Base-by-base conservation (phyloP, 2,329 filamentous ascomycete genomes). In the Chaetomiaceae sp. region DNA sequence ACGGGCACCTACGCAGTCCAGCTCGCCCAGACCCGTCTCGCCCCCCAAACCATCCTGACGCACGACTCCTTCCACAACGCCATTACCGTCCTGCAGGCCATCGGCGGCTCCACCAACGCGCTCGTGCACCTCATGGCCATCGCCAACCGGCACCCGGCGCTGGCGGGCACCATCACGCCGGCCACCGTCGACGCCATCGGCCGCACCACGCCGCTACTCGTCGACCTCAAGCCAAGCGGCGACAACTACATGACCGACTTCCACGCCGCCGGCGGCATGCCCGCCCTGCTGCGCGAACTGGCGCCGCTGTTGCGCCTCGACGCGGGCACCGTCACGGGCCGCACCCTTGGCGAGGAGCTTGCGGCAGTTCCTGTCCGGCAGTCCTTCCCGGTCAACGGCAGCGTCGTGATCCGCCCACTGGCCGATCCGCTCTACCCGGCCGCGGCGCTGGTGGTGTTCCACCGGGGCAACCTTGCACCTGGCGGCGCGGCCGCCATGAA, bases 161-260 rank as follows among this genome's bases (percentile, higher is more conserved):
- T 94, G 0, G 73, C 76, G 2, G 73, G 71, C 1, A 64, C 62
- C 2, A 74, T 94, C n/a, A 85, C 79, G 0, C 70, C 94, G 11
- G 79, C 87, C 56, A 88, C 89, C 32, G 74, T 95, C 60, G 87
- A 94, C 63, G 78, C 84, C 40, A 81, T 93, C 40, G 86, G 84
- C 45, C 73, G 88, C 54, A 81, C 76, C 54, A 88, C 89, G 1
- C 88, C 88, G 0, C 81, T 93, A 58, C 78, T 95, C 33, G 86
- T 90, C 1, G 85, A 94, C 60, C 73, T 95, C 15, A 88, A 90
- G n/a, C 90, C 90, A 0, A 86, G 80, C 49, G 90, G 90, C 1
- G 83, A 85, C 45, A 90, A 88, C 61, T 86, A 89, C 63, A 94
- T 95, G 83, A 87, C 84, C 4, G 89, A 96, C 60, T 81, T 96